These are phyloP conservation scores for Glebionis coronaria DNA, from an alignment of 129 eudicot species.

Conservation along the genomic window DNA sequence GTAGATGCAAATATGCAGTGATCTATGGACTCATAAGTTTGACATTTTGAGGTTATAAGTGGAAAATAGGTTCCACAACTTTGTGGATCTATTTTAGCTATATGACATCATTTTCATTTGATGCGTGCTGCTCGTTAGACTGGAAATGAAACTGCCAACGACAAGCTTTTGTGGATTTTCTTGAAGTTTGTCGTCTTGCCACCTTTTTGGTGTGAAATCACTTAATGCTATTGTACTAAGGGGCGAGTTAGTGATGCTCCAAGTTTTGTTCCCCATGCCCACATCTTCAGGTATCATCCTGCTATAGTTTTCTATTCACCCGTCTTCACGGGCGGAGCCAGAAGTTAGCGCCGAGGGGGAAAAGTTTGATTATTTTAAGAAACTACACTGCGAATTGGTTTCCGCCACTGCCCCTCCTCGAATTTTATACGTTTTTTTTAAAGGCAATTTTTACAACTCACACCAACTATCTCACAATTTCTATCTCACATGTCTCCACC, in stretches of 20 bases:
- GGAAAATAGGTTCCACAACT: background rate
- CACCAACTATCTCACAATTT: no score
- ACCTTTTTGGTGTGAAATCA: constrained; percentile 1
- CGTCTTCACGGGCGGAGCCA: no score
- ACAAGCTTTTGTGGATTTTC: background rate
- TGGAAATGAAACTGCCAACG: background rate
- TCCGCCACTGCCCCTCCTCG: no score
- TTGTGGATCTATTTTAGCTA: background rate
- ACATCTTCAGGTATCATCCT: no score
- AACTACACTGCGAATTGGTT: no score
- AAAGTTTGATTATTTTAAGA: no score
- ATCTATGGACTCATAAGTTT: background rate
- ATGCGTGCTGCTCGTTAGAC: background rate
- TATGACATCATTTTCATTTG: background rate
- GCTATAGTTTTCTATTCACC: background rate
- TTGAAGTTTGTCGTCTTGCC: constrained; percentile 17
- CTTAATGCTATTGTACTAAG: no score
- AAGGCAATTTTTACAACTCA: no score
- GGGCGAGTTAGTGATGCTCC: background rate
- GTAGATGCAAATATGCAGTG: background rate
- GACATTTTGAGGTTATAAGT: no score
- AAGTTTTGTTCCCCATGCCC: background rate
- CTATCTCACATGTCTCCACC: no score
- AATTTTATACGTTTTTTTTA: no score
- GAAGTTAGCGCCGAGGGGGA: no score